Conservation (phyloP, 1,284 basidiomycete genomes). For the Fomitopsis schrenkii region DNA sequence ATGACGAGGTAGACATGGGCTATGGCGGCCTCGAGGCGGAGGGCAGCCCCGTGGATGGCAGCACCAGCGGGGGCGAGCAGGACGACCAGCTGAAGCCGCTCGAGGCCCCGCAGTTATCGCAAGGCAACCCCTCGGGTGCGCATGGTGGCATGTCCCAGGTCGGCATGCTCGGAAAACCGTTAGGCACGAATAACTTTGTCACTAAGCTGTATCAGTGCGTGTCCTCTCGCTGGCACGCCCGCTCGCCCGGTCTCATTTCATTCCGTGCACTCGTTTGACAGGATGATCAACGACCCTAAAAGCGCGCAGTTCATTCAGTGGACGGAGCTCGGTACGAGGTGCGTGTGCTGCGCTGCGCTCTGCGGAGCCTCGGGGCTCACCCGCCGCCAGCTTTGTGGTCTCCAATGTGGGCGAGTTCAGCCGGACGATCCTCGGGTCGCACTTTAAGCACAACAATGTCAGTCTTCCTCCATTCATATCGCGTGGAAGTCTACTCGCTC, state of each 20-base stretch:
- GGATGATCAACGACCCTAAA: slow-evolving; percentile 80
- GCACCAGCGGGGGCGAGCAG: slow-evolving; percentile 44
- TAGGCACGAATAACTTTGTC: slow-evolving; percentile 78
- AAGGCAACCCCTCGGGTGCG: not conserved
- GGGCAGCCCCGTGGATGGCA: slow-evolving; percentile 53
- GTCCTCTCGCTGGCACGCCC: slow-evolving; percentile 1
- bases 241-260: not conserved
- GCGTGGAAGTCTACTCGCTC: slow-evolving; percentile 8
- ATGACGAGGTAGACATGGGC: slow-evolving; percentile 50
- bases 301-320: slow-evolving; percentile 73
- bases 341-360: slow-evolving; percentile 3
- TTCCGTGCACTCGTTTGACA: slow-evolving; percentile 22
- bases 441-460: slow-evolving; percentile 84
- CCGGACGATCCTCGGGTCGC: slow-evolving; percentile 72
- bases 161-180: slow-evolving; percentile 57
- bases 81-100: slow-evolving; percentile 31
- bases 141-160: slow-evolving; percentile 30
- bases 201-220: slow-evolving; percentile 80
- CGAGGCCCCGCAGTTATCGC: slow-evolving; percentile 16
- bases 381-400: slow-evolving; percentile 60
- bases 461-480: slow-evolving; percentile 22
- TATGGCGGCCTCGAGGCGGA: slow-evolving; percentile 32
- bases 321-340: slow-evolving; percentile 74
- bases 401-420: slow-evolving; percentile 82
- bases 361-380: not conserved